Percentiles rank a stretch among this genome's conserved stretches.
Evolutionary conservation across 2,329 filamentous ascomycete genomes (phyloP).

Genomic region (Neoarthrinium moseri): DNA sequence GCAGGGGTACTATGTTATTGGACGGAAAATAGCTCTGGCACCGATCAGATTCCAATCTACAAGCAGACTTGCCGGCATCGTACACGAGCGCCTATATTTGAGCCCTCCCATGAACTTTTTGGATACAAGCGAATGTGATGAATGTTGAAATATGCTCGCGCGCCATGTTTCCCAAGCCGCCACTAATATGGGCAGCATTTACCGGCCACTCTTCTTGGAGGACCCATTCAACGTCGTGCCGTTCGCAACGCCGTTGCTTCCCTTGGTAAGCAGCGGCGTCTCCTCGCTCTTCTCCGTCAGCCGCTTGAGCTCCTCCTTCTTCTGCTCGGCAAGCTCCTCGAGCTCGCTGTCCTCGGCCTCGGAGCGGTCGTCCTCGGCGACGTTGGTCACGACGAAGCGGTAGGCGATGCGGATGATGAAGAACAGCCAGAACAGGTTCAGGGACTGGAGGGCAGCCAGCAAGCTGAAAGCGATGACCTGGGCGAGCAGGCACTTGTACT

Average conservation of each 20-base stretch:
- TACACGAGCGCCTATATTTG: no score
- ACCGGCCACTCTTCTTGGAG: constrained; percentile 11
- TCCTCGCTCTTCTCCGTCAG: constrained; percentile 18
- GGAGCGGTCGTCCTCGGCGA: constrained; percentile 69
- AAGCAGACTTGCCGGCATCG: no score
- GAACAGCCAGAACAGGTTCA: constrained; percentile 82
- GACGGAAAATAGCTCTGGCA: no score
- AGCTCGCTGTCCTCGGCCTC: constrained; percentile 64
- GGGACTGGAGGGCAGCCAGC: constrained; percentile 65
- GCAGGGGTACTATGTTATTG: no score
- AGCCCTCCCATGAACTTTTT: background rate
- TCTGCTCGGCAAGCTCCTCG: constrained; percentile 32
- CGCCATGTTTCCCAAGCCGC: background rate
- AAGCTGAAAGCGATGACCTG: constrained; percentile 67
- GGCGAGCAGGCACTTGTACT: constrained; percentile 73
- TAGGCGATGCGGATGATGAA: constrained; percentile 74
- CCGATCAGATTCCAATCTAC: no score
- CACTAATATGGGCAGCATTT: no score
- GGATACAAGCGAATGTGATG: background rate
- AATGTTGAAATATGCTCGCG: background rate
- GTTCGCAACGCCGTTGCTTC: constrained; percentile 16
- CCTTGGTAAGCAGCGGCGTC: constrained; percentile 24
- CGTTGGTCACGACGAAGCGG: constrained; percentile 62
- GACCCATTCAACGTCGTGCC: constrained; percentile 22
- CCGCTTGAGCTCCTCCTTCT: constrained; percentile 14